A percentile compares a stretch with the other conserved stretches of the same genome.
These are phyloP conservation scores for Tetrahymena thermophila DNA, from an alignment of 73 alveolate genomes.

Conservation along the genomic window DNA sequence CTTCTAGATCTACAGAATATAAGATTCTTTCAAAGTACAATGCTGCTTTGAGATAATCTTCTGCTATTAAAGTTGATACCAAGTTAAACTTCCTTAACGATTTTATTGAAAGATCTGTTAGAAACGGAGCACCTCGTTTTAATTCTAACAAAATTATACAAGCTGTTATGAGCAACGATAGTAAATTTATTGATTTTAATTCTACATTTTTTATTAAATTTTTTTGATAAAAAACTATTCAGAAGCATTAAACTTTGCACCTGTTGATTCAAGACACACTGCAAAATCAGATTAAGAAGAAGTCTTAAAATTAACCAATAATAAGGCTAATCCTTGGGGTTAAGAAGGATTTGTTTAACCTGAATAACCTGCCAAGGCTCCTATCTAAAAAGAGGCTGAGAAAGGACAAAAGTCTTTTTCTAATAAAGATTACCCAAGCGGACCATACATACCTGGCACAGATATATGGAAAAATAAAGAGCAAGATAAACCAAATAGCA, in stretches of 20 bases:
- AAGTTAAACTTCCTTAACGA: conserved; percentile 14
- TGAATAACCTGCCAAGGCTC: not conserved
- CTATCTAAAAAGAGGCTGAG: not conserved
- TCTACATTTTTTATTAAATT: not conserved
- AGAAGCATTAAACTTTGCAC: not conserved
- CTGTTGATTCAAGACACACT: not conserved
- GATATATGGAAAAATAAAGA: not conserved
- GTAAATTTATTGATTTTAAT: not conserved
- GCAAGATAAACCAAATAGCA: not conserved
- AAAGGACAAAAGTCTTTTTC: not conserved
- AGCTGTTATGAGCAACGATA: conserved; percentile 25
- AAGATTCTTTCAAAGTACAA: conserved; percentile 18
- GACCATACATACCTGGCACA: not conserved
- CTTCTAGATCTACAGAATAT: conserved; percentile 23
- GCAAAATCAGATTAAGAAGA: not conserved
- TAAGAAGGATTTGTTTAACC: not conserved
- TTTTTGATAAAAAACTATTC: not conserved
- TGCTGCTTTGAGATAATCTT: conserved; percentile 34
- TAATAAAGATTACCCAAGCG: not conserved
- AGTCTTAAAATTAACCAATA: not conserved
- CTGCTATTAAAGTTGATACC: conserved; percentile 11
- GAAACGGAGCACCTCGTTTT: conserved; percentile 26
- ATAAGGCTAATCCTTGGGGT: not conserved
- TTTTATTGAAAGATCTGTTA: not conserved
- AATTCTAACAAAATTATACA: conserved; percentile 8